These are phyloP conservation scores for Chaetomium olivaceum DNA, from an alignment of 2,329 filamentous ascomycete species.

Conservation along the genomic window DNA sequence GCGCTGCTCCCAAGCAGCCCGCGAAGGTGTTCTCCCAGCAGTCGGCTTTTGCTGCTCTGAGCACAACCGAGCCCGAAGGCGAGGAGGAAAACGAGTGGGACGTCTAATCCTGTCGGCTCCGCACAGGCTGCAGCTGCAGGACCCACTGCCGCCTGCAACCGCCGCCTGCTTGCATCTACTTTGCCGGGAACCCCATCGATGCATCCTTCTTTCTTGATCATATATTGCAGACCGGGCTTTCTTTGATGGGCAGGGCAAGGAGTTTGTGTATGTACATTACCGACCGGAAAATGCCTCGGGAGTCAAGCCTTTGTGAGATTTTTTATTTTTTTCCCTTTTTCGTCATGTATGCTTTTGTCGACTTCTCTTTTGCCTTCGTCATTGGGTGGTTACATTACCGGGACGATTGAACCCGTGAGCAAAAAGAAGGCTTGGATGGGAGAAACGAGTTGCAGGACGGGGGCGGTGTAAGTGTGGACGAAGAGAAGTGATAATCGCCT, in stretches of 20 bases:
- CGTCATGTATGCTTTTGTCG: not conserved
- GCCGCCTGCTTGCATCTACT: not conserved
- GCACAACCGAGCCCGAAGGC: slow-evolving; percentile 42
- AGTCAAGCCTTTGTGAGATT: slow-evolving; percentile 17
- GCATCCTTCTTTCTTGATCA: slow-evolving; percentile 1
- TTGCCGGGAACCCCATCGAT: not conserved
- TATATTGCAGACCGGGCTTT: slow-evolving; percentile 21
- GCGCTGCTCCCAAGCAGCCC: slow-evolving; percentile 36
- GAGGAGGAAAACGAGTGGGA: slow-evolving; percentile 55
- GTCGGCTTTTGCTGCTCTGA: slow-evolving; percentile 53
- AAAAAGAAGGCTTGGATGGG: slow-evolving; percentile 16
- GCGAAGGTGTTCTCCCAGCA: slow-evolving; percentile 42
- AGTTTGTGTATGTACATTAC: slow-evolving; percentile 32
- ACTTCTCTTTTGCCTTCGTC: slow-evolving; percentile 4
- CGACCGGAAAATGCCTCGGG: slow-evolving; percentile 22
- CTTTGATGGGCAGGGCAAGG: slow-evolving; percentile 27
- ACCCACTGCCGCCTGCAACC: not conserved
- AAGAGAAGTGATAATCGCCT: not conserved
- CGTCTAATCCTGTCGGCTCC: slow-evolving; percentile 40
- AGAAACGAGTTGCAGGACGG: not conserved
- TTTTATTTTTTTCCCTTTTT: not conserved
- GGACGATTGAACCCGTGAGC: not conserved
- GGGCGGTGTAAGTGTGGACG: not conserved
- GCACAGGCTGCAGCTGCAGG: not conserved
- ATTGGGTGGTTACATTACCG: not conserved